A percentile compares a stretch with the other conserved stretches of the same genome.
These are phyloP conservation scores for Phytophthora palmivora DNA, from an alignment of 352 stramenopile genomes.

Conservation along the genomic window DNA sequence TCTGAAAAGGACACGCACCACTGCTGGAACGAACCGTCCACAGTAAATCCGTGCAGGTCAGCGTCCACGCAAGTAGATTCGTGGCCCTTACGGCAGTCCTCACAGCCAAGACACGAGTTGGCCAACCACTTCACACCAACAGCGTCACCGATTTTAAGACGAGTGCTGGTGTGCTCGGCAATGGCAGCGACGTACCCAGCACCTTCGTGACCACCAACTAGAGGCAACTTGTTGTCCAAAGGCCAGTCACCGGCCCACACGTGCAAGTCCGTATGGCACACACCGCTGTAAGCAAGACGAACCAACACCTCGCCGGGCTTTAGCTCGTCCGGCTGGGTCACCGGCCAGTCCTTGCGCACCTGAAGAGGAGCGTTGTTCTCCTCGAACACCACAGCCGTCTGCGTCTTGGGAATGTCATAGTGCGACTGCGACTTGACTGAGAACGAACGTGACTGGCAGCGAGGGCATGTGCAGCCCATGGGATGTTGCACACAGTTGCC, in stretches of 20 bases:
- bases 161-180: conserved; percentile 39
- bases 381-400: conserved; percentile 51
- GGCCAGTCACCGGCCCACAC: conserved; percentile 49
- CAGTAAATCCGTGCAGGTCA: conserved; percentile 39
- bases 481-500: conserved; percentile 34
- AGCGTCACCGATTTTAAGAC: conserved; percentile 45
- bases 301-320: conserved; percentile 53
- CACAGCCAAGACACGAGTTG: conserved; percentile 50
- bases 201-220: conserved; percentile 61
- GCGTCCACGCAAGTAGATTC: conserved; percentile 46
- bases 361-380: conserved; percentile 50
- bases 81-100: conserved; percentile 56
- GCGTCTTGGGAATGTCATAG: conserved; percentile 60
- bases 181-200: conserved; percentile 53
- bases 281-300: conserved; percentile 51
- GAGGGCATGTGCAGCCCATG: conserved; percentile 24
- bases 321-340: conserved; percentile 45
- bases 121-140: conserved; percentile 58
- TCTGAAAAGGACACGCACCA: conserved; percentile 74
- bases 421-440: conserved; percentile 48
- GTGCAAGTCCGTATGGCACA: conserved; percentile 56
- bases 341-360: conserved; percentile 50
- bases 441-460: conserved; percentile 39
- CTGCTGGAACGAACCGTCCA: conserved; percentile 56
- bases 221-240: conserved; percentile 40